Evolutionary conservation across 78 protist genomes (phyloP).

Genomic region (Speleostelium caveatum): DNA sequence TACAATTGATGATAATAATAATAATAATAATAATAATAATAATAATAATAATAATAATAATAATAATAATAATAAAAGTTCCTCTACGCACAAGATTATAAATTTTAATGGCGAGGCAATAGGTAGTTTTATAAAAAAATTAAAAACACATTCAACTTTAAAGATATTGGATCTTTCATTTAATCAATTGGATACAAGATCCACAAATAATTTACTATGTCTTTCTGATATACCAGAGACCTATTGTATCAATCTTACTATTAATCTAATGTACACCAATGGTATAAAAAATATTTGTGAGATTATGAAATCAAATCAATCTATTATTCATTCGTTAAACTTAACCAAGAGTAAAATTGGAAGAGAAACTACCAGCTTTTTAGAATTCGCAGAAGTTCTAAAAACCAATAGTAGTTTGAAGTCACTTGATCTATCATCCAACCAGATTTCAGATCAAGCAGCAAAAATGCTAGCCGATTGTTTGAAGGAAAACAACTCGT

Average conservation of each 20-base stretch:
- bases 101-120: background rate
- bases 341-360: slow-evolving; percentile 39
- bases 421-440: slow-evolving; percentile 22
- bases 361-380: background rate
- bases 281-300: slow-evolving; percentile 1
- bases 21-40: background rate
- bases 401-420: background rate
- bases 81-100: background rate
- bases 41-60: slow-evolving; percentile 13
- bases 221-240: slow-evolving; percentile 9
- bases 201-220: slow-evolving; percentile 4
- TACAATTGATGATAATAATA: too few species aligned
- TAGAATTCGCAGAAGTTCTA: slow-evolving; percentile 9
- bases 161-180: slow-evolving; percentile 23
- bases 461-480: slow-evolving; percentile 26
- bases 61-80: slow-evolving; percentile 8
- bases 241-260: slow-evolving; percentile 21
- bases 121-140: background rate
- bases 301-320: slow-evolving; percentile 41
- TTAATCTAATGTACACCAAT: slow-evolving; percentile 35
- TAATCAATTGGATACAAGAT: slow-evolving; percentile 36
- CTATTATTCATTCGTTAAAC: slow-evolving; percentile 12
- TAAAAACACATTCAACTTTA: slow-evolving; percentile 26
- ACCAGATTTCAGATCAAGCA: slow-evolving; percentile 31
- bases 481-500: background rate